These are phyloP conservation scores for Thuidium tamariscinum DNA, from an alignment of 225 moss, liverwort and hornwort genomes.

Conservation along the genomic window DNA sequence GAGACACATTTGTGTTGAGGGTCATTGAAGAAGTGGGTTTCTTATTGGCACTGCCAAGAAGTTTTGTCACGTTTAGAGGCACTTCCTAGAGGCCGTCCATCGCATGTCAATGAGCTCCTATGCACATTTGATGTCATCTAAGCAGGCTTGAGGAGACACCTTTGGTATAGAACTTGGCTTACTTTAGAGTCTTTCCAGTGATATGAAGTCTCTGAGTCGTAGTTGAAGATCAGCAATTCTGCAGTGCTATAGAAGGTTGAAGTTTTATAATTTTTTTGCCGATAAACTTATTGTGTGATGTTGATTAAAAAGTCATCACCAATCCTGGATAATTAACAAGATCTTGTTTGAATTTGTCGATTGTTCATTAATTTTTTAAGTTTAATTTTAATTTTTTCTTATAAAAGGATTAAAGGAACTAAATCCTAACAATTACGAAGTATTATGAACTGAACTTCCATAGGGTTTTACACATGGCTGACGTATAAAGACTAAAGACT, in stretches of 20 bases:
- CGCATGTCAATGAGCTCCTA: background rate
- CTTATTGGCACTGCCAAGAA: background rate
- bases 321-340: too few species aligned
- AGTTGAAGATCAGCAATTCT: background rate
- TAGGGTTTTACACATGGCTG: too few species aligned
- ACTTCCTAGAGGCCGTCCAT: background rate
- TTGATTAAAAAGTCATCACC: too few species aligned
- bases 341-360: too few species aligned
- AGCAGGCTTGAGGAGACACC: background rate
- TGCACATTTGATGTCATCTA: background rate
- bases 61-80: background rate
- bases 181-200: background rate
- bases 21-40: background rate
- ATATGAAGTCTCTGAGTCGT: background rate
- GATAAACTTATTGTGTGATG: too few species aligned
- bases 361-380: too few species aligned
- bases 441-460: too few species aligned
- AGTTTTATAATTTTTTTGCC: background rate
- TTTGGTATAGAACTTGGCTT: background rate
- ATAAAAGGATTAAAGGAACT: too few species aligned
- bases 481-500: too few species aligned
- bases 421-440: too few species aligned
- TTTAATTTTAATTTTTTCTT: too few species aligned
- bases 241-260: background rate
- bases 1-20: background rate